Evolutionary conservation across 2,329 filamentous ascomycete genomes (phyloP).

Genomic region (Pseudocercospora crystallina): DNA sequence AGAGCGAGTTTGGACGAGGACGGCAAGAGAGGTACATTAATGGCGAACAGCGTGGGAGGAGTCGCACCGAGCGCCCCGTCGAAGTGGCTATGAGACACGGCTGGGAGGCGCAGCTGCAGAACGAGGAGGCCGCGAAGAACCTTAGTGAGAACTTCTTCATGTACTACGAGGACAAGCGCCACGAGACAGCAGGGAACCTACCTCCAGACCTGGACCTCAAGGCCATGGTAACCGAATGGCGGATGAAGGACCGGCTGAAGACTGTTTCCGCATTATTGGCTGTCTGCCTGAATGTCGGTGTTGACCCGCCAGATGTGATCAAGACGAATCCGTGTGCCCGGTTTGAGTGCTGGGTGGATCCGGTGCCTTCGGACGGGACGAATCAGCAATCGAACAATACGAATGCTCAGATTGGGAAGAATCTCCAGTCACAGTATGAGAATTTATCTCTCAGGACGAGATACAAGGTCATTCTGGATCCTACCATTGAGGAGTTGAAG

Average conservation of each 20-base stretch:
- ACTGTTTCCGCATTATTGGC: constrained; percentile 93
- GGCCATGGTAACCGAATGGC: constrained; percentile 77
- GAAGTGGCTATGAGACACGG: constrained; percentile 66
- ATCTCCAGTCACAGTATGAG: constrained; percentile 94
- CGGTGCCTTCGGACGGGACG: constrained; percentile 61
- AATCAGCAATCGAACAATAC: constrained; percentile 34
- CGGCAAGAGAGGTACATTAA: constrained; percentile 7
- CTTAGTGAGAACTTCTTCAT: constrained; percentile 91
- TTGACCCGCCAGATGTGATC: constrained; percentile 94
- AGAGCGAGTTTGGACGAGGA: constrained; percentile 19
- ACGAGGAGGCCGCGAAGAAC: constrained; percentile 76
- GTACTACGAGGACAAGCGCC: constrained; percentile 98
- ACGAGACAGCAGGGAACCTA: constrained; percentile 89
- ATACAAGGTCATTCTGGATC: constrained; percentile 95
- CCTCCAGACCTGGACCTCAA: constrained; percentile 52
- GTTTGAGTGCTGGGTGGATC: constrained; percentile 95
- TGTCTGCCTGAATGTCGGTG: constrained; percentile 93
- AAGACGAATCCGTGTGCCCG: constrained; percentile 93
- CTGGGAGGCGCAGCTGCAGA: constrained; percentile 89
- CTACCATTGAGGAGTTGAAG: constrained; percentile 94
- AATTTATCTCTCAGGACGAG: constrained; percentile 91
- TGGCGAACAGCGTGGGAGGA: constrained; percentile 6
- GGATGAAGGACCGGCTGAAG: constrained; percentile 93
- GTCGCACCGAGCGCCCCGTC: constrained; percentile 10
- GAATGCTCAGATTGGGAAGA: constrained; percentile 89